Conservation (phyloP, 306 rosid species). For the Astragalus membranaceus region DNA sequence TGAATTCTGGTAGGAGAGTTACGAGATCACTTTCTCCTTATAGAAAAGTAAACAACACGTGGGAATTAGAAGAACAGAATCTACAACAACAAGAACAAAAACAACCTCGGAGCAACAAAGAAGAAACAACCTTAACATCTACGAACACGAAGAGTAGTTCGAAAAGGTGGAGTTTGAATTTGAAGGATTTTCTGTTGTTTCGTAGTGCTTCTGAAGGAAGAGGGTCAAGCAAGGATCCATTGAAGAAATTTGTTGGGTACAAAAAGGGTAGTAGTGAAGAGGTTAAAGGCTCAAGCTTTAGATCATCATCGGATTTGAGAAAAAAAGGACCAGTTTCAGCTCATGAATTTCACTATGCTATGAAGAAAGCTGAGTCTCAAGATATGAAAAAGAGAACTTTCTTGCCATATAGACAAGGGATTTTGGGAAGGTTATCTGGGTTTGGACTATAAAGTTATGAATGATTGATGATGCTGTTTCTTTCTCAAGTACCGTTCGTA, state of each 20-base stretch:
- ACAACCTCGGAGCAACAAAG: constrained; percentile 18
- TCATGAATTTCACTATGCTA: constrained; percentile 65
- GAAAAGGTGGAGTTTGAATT: constrained; percentile 62
- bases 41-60: constrained; percentile 40
- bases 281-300: constrained; percentile 43
- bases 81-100: background rate
- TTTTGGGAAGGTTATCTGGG: constrained; percentile 70
- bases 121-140: background rate
- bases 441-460: constrained; percentile 35
- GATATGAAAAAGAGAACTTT: constrained; percentile 80
- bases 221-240: constrained; percentile 53
- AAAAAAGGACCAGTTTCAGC: constrained; percentile 47
- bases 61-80: constrained; percentile 37
- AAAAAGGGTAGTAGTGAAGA: constrained; percentile 41
- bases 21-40: constrained; percentile 74
- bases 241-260: constrained; percentile 32
- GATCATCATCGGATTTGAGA: constrained; percentile 37
- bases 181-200: constrained; percentile 64
- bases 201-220: constrained; percentile 94
- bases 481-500: background rate
- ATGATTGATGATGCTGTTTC: background rate
- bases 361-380: constrained; percentile 62
- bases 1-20: constrained; percentile 47
- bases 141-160: constrained; percentile 20
- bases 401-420: constrained; percentile 85